Base-by-base conservation (phyloP, 2,329 filamentous ascomycete genomes). In the Ceratocystis harringtonii region DNA sequence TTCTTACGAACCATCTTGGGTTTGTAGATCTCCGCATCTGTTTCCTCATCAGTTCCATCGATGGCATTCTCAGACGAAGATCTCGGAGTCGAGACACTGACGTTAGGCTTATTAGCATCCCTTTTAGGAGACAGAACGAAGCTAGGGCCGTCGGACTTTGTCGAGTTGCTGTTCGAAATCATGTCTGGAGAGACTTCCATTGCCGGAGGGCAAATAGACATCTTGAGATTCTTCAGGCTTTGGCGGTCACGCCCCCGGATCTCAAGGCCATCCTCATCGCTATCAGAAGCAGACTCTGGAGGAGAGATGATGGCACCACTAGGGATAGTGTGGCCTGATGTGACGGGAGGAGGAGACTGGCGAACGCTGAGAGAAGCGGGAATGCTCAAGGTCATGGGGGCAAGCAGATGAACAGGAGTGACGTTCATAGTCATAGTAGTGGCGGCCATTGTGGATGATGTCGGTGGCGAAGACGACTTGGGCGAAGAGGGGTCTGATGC, bases 1-100 rank as follows among this genome's bases (percentile, higher is more conserved):
- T 99, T 99, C 79, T 99, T 99, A 71, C 94, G 86, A 10, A 99
- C 86, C 85, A 97, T 95, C 64, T 86, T 85, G n/a, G 92, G 91
- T 76, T 94, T 95, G 71, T 78, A 80, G 69, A 73, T 75, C 65
- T 86, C 77, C 74, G 84, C 76, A 72, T 81, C 86, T 69, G 75
- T 83, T 72, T 87, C 85, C 68, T 89, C 85, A 61, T 86, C 84
- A 0, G 83, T 85, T 7, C 73, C 75, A 1, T 77, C 77, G 41
- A 78, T 68, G 1, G 82, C 83, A 65, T 77, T 79, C 50, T 80
- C 80, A 12, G 74, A 41, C 36, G 36, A 73, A 0, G 80, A 79
- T 68, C 78, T 77, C 28, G 73, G 72, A 28, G 61, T 67, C 17
- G 63, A 65, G 30, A 79, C 69, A 22, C 77, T 75, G 22, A 81